Base-by-base conservation (phyloP, 352 stramenopile genomes). In the Stramenopiles sp. region DNA sequence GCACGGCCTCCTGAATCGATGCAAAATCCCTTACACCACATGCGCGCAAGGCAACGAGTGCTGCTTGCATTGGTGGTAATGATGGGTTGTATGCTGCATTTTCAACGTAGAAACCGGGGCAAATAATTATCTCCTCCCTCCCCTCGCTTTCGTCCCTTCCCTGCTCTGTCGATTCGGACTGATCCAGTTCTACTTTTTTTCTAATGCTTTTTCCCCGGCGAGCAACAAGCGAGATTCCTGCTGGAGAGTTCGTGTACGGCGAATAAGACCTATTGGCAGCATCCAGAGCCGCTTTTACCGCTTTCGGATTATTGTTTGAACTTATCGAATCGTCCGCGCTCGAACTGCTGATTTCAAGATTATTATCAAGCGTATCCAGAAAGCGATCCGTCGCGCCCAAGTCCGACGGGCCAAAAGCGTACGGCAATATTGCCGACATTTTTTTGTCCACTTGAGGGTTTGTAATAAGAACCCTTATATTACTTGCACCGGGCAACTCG, bases 241-340 rank as follows among this genome's bases (percentile, higher is more conserved):
- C 33, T 71, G 53, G 53, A 4, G 53, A 71, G 35, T 71, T 6
- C 1, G 53, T 71, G 35, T 71, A 71, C 35, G 53, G 53, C 6
- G 53, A 35, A 71, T 71, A 71, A 6, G 53, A 71, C 33, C 53
- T 31, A 71, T 71, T 71, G 53, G 12, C 12, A 71, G 53, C 53
- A 2, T 2, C 12, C 6, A 71, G 12, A 35, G 53, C 53, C 6
- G 53, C 53, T 71, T 71, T 31, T 2, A 71, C 35, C n/a, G n/a
- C n/a, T n/a, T n/a, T n/a, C n/a, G n/a, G n/a, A n/a, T n/a, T n/a
- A n/a, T n/a, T n/a, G n/a, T n/a, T n/a, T n/a, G n/a, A n/a, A n/a
- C n/a, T n/a, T 6, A 6, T 6, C 6, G 12, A 33, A 71, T 71
- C 53, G 6, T 12, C 25, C 25, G 2, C 53, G 53, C 12, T 71